Evolutionary conservation across 352 stramenopile genomes (phyloP), one percentile per base, ranked within the genome.

Genomic region (Pythium grandisporangium): DNA sequence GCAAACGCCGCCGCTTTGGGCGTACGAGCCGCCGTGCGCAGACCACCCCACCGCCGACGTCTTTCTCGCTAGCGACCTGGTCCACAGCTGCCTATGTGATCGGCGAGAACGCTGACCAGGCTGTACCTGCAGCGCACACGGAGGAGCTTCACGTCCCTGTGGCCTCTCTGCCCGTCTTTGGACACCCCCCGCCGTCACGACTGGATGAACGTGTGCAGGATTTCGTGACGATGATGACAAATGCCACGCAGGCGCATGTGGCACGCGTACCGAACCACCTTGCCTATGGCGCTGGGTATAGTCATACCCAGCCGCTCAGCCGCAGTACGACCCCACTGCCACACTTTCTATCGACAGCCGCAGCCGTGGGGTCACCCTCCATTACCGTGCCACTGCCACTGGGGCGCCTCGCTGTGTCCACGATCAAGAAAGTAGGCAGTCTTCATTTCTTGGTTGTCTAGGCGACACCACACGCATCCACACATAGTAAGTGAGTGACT

Each of bases 391-490:
- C 38, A 33, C 24, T 45, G 8, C 21, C 38, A 11, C 38, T 30
- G 14, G 24, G 38, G 10, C 38, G 24, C 1, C 38, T 45, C 6
- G n/a, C 38, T 6, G 11, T 8, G 5, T 14, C 22, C 5, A 45
- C 38, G 5, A 78, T 82, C 44, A 64, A 76, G 50, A 56, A 63
- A 23, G 69, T 82, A 65, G n/a, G 53, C 45, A 5, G 8, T 55
- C 21, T 30, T 22, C 37, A 20, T 35, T 17, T 19, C 13, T 34
- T 20, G n/a, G n/a, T n/a, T n/a, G n/a, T n/a, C n/a, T n/a, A n/a
- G n/a, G n/a, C n/a, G n/a, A n/a, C n/a, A n/a, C n/a, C n/a, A n/a
- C n/a, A n/a, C n/a, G n/a, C n/a, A n/a, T n/a, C n/a, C n/a, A n/a
- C n/a, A n/a, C n/a, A n/a, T n/a, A n/a, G n/a, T n/a, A n/a, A n/a